A percentile compares a stretch with the other conserved stretches of the same genome.
phyloP scores from a whole-genome alignment of 2,329 filamentous ascomycete species.

The Verticillium zaregamsianum region DNA sequence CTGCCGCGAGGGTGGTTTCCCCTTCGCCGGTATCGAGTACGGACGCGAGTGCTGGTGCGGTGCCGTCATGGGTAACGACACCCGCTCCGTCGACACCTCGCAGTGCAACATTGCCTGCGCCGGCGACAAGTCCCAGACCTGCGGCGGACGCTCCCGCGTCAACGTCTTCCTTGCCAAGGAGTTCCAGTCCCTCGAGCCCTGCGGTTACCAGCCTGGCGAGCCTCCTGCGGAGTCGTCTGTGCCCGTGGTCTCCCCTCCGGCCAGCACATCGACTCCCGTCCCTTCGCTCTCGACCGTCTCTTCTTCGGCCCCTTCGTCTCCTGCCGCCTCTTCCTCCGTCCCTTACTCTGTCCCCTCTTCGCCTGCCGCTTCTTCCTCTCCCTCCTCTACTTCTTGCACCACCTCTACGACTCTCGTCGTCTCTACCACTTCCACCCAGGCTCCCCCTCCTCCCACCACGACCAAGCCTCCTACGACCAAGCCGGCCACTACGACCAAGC shows the following conservation, averaged over 20 bases:
- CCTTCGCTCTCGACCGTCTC: constrained; percentile 6
- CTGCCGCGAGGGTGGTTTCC: constrained; percentile 39
- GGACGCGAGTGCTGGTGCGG: constrained; percentile 39
- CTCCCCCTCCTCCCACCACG: constrained; percentile 16
- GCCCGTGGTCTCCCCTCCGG: constrained; percentile 10
- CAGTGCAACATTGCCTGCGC: constrained; percentile 49
- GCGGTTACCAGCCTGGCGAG: constrained; percentile 25
- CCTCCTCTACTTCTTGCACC: constrained; percentile 10
- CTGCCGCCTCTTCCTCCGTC: constrained; percentile 8
- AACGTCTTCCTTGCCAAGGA: constrained; percentile 44
- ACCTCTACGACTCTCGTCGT: constrained; percentile 7
- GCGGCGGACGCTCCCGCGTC: constrained; percentile 38
- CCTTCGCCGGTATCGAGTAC: constrained; percentile 45
- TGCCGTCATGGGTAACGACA: constrained; percentile 47
- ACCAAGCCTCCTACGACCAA: constrained; percentile 19
- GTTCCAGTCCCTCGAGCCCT: constrained; percentile 46
- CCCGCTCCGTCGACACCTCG: constrained; percentile 24
- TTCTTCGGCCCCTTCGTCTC: constrained; percentile 5
- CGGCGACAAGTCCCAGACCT: constrained; percentile 37
- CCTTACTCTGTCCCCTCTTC: constrained; percentile 10
- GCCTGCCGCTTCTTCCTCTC: constrained; percentile 12
- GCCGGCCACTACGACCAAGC: constrained; percentile 27
- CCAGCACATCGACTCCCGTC: constrained; percentile 12
- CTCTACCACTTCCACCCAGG: constrained; percentile 8
- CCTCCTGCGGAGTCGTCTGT: constrained; percentile 13